phyloP scores from a whole-genome alignment of 768 basidiomycete species.

The Leccinum fibrillosum region DNA sequence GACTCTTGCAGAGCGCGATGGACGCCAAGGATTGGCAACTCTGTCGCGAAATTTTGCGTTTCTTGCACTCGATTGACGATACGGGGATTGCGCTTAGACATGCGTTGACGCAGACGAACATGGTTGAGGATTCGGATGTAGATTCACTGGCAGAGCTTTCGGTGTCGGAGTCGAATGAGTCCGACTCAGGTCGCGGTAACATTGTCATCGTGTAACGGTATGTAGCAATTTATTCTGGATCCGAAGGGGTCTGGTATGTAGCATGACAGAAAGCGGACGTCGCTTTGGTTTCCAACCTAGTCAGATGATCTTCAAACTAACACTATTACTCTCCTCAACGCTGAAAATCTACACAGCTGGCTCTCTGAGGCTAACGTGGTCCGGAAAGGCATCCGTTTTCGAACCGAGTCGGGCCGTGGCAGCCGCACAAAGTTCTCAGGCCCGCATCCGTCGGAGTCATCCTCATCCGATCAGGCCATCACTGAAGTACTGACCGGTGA shows the following conservation, averaged over 20 bases:
- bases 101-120: constrained; percentile 54
- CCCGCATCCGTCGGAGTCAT: no score
- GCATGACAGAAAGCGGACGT: no score
- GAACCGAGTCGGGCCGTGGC: neutral
- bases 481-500: no score
- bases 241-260: no score
- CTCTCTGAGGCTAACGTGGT: no score
- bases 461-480: no score
- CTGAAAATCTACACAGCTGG: no score
- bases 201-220: neutral
- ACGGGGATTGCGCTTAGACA: constrained; percentile 66
- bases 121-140: constrained; percentile 19
- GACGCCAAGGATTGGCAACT: constrained; percentile 83
- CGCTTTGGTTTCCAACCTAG: no score
- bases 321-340: no score
- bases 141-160: neutral
- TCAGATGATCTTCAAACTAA: no score
- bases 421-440: neutral
- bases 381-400: no score
- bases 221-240: neutral
- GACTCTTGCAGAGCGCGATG: constrained; percentile 74
- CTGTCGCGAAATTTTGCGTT: constrained; percentile 88
- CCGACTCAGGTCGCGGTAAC: neutral
- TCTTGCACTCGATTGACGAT: constrained; percentile 90
- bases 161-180: neutral